Base-by-base conservation (phyloP, 805 yeast genomes). In the Saccharomycodes ludwigii region DNA sequence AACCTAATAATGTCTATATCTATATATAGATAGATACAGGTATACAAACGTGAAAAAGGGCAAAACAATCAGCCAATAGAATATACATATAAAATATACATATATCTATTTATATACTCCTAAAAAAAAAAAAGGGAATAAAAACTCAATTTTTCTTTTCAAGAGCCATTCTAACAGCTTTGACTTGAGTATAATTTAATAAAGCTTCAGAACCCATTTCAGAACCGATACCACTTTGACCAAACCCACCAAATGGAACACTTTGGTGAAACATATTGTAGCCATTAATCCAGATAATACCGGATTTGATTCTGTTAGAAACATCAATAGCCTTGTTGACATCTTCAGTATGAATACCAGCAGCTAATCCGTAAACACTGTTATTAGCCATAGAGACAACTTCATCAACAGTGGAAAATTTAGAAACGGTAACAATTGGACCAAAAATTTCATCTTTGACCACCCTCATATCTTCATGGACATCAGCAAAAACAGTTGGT, bases 371-470 rank as follows among this genome's bases (percentile, higher is more conserved):
- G 50, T 76, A 81, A 35, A 71, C 72, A 24, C 85, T 67, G 55
- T 76, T 75, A 58, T 84, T 84, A 40, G 91, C 86, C 58, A 67
- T 61, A 32, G 59, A 64, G 38, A 84, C 63, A 31, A 75, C 86
- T 56, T 83, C 93, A 41, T 79, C 88, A 40, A 71, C 68, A 30
- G 79, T 65, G 44, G 61, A 63, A 54, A 83, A 83, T 57, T 79
- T 78, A 48, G 76, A 61, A 34, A 81, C 68, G 25, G 91, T 75
- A 40, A 79, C 74, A 39, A 84, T 83, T 16, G 95, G 95, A 37
- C 95, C 95, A 47, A 84, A 85, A 54, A 85, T 82, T 68, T 85
- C 96, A 56, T 85, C 95, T 56, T 66, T 71, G 45, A 81, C 84
- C 54, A 86, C 74, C 43, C 66, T 63, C 77, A 73, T 75, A 51